Evolutionary conservation across 768 basidiomycete species (phyloP), one percentile per base, ranked within the genome.

Genomic region (Phlebiopsis gigantea): DNA sequence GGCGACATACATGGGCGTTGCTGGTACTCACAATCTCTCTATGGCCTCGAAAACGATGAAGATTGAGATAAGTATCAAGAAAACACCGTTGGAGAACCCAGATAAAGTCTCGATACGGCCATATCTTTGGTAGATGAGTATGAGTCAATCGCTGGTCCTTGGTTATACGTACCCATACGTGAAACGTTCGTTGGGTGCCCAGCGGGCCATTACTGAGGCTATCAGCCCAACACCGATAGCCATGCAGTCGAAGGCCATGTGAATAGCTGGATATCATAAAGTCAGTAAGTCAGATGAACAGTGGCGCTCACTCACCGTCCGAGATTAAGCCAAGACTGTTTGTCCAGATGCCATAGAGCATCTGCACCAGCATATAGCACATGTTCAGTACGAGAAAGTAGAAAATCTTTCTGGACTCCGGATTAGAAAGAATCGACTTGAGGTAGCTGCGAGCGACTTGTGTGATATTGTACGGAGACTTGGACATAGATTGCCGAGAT

Each of bases 201-300:
- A 98, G 10, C 89, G 95, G 1, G 96, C 93, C 89, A 98, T 98
- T 5, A 99, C 90, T 8, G 92, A 95, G 5, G 97, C 97, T 56
- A 97, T 84, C 2, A 99, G 79, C 1, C 97, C 97, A 52, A 99
- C 91, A 0, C 85, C 93, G 51, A 99, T 93, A 0, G 96, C 96
- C 81, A 98, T 85, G 67, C 97, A 98, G 72, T 99, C 97, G 63
- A 99, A 99, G 10, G 93, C 92, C 97, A 98, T 99, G 67, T 99
- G 97, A 34, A 99, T 98, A 21, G 97, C 96, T 98, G 19, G 14
- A n/a, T n/a, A n/a, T n/a, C n/a, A n/a, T n/a, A 39, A 12, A 15
- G 12, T 4, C 14, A 34, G 6, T 48, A n/a, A 48, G 34, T 44
- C 28, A n/a, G 17, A 25, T 43, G 12, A 22, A 21, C 1, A 39